Base-by-base conservation (phyloP, 352 stramenopile species). In the Globisporangium radiosum region DNA sequence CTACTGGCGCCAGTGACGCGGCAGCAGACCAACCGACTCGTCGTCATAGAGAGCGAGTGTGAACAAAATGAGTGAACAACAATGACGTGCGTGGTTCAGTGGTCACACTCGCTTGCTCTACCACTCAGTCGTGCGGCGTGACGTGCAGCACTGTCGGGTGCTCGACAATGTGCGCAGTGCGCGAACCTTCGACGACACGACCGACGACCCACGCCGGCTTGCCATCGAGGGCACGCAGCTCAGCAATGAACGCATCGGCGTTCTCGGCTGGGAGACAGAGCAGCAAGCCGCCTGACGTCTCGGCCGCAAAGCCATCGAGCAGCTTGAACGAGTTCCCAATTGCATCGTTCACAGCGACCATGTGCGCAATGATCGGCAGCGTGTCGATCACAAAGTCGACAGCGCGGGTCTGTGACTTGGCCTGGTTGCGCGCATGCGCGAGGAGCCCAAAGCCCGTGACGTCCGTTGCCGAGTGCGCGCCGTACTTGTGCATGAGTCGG, bases 361-460 rank as follows among this genome's bases (percentile, higher is more conserved):
- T 97, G 68, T 91, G 82, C 25, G 83, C 73, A 65, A 98, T 97
- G 57, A 96, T 90, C 8, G 95, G 95, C 25, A 98, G 75, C 13
- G 89, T 97, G 70, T 98, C 86, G 51, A 98, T 76, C 70, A 97
- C 85, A 52, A 98, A 95, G 45, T 90, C 82, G 36, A 98, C 92
- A n/a, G 78, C 69, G 5, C 52, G 70, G 9, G 72, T 71, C 76
- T 98, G 94, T 57, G 95, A 97, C 67, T 97, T 89, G 59, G 93
- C 88, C 57, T 98, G 81, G 73, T 98, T 98, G 45, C 78, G 73
- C 33, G 93, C 88, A 73, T 98, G 95, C 42, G 92, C 92, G 17
- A 98, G 71, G 44, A 98, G 86, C 19, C 95, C 95, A 76, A 98
- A 98, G 60, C 95, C 95, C 58, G 95, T 98, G 44, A 98, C 92